Evolutionary conservation across 805 yeast genomes (phyloP), one percentile per base, ranked within the genome.

Genomic region (Ogataea philodendri): DNA sequence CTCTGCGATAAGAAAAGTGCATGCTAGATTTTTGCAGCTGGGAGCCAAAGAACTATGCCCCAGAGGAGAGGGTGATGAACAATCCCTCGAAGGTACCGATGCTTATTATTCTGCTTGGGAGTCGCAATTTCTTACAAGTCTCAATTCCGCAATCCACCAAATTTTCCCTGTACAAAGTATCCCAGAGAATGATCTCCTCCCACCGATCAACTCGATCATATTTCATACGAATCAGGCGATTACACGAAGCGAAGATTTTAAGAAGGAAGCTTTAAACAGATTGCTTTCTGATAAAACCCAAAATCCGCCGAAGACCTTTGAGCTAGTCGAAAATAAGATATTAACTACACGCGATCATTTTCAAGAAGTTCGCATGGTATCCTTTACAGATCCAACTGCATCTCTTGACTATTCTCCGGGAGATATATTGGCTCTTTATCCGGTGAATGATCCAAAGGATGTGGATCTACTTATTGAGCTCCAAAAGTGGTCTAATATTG

Each of bases 1-100:
- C 60, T 80, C 79, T 69, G 96, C 96, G n/a, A 75, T 83, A 22
- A 74, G 81, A 42, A 89, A 90, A 52, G 60, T 93, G 11, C 95
- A 90, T 56, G 72, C 78, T 15, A 68, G 98, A 39, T 52, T 90
- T 20, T 50, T 69, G 17, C 97, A 90, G 59, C 65, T 93, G 10
- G 97, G 98, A 1, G 95, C 90, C 2, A 41, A 45, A 0, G 93
- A 83, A 51, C 59, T 87, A 5, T 69, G 81, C 32, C 70, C 74
- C 5, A 65, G 97, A 34, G 84, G 88, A 21, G 98, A 93, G 50
- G 86, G 93, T 15, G 97, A 93, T 60, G 97, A 93, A 46, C 78
- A 74, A 60, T 73, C 84, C 7, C 65, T 84, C 1, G 86, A 82
- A 34, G 90, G 93, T 0, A 58, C 74, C 9, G 97, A 90, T 48